Evolutionary conservation across 257 asterid genomes (phyloP), one percentile per base, ranked within the genome.

Genomic region (Solanum microdontum): DNA sequence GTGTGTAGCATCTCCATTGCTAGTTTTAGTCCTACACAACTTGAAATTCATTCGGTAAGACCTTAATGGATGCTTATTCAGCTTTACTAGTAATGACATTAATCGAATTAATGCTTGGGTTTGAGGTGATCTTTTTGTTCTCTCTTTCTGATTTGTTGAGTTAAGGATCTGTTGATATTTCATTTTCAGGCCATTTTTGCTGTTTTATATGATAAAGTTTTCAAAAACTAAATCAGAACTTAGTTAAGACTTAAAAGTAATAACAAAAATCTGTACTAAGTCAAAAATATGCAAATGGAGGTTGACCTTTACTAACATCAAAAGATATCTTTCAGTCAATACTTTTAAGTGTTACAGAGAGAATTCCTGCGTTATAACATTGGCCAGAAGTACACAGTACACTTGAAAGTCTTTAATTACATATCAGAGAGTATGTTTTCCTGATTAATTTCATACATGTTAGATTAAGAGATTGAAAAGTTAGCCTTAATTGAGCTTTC

Each of bases 1-100:
- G 97, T 97, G 84, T 93, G 95, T 93, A 94, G 98, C 90, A 93
- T 94, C 86, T 89, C 95, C 80, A 86, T 95, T 80, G 89, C 88
- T 80, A 77, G 95, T 37, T 89, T 87, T 87, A 76, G 89, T 92
- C 90, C 92, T 74, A 91, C 89, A 90, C 94, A 94, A 92, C 93
- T 95, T 84, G 95, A 92, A 76, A 92, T 97, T 89, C 87, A 87
- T 88, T 94, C 99, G 96, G 99, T 97, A 97, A 86, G 95, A 88
- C 89, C 83, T 87, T 33, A 72, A 60, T 89, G 86, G 83, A 36
- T 77, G 76, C 83, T 86, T 45, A 33, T 33, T n/a, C 34, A 17
- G 68, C 19, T 58, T 24, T 4, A 34, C 48, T 74, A 74, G 48
- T 74, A 21, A 74, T 15, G 40, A 13, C 85, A 45, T 80, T 45